Evolutionary conservation across 2,329 filamentous ascomycete genomes (phyloP), one percentile per base, ranked within the genome.

Genomic region (Aspergillus intermedius): DNA sequence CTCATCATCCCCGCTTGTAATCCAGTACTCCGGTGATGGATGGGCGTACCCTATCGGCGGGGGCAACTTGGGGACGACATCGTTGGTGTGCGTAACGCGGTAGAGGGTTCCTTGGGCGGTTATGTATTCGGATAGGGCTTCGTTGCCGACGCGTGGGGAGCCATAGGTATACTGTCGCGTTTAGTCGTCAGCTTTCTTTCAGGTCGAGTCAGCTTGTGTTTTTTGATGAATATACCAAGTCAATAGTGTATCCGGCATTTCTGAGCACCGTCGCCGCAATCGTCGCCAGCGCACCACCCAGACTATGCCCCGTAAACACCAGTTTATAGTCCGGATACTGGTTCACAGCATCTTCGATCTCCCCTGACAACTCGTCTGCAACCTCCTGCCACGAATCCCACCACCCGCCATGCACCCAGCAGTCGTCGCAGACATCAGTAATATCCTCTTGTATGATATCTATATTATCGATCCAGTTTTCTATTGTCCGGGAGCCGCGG

Each of bases 221-320:
- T 5, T 34, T 5, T n/a, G 3, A 8, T 2, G 23, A 25, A 55
- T 65, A 73, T 41, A 74, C 75, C 49, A 77, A 52, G n/a, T 71
- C 67, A 25, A 73, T 60, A 0, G 53, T 53, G 22, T 66, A 66
- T 3, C 74, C 73, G 2, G 60, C 60, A 39, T 68, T 69, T 8
- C 75, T 65, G 37, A 80, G 55, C 0, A 69, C 70, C 2, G 69
- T 71, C 0, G 74, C 73, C 1, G 71, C 75, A 5, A 80, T 53
- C 2, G 63, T 68, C 2, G 76, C 76, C n/a, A 80, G 54, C 1
- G 77, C 77, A 42, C 64, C 77, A 3, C 77, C 77, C 4, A 78
- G 69, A 47, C 71, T 75, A 56, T 80, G 77, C 1, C 77, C 77
- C 0, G 74, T 76, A 3, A 73, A 53, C 0, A 76, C 64, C 42